A percentile compares a stretch with the other conserved stretches of the same genome.
These are phyloP conservation scores for Arachnomyces sp. DNA, from an alignment of 2,329 filamentous ascomycete genomes.

Conservation along the genomic window DNA sequence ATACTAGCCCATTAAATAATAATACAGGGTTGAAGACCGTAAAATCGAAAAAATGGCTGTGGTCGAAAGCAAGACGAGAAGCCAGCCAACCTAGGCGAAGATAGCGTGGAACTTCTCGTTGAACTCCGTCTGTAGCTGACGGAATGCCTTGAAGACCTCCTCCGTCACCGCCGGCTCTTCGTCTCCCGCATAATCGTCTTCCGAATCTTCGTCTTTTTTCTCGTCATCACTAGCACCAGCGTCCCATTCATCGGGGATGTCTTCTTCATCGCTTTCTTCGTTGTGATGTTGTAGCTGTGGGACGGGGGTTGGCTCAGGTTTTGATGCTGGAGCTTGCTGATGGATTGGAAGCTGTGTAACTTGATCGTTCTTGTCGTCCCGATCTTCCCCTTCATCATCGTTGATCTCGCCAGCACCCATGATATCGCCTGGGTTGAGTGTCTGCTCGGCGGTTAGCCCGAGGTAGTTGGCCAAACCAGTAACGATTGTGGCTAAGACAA, in stretches of 20 bases:
- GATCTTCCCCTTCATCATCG: constrained; percentile 14
- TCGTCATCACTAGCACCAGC: constrained; percentile 3
- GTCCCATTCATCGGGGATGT: constrained; percentile 4
- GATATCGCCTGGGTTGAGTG: constrained; percentile 17
- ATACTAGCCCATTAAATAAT: too few relatives aligned
- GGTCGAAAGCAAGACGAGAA: too few relatives aligned
- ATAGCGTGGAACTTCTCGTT: constrained; percentile 27
- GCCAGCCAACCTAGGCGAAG: constrained; percentile 17
- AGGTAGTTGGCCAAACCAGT: constrained; percentile 26
- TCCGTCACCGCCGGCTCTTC: constrained; percentile 7
- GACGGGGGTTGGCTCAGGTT: too few relatives aligned
- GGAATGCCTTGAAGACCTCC: constrained; percentile 22
- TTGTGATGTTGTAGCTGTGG: too few relatives aligned
- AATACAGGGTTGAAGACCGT: too few relatives aligned
- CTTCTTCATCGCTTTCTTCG: constrained; percentile 5
- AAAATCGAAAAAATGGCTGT: too few relatives aligned
- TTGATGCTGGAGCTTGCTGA: too few relatives aligned
- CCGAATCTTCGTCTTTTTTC: constrained; percentile 10
- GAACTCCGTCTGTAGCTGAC: constrained; percentile 23
- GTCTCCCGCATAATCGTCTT: constrained; percentile 10
- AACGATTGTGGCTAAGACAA: constrained; percentile 34
- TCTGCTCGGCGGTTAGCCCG: constrained; percentile 15
- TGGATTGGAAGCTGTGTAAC: too few relatives aligned
- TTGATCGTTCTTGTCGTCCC: too few relatives aligned
- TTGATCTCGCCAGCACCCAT: constrained; percentile 22